Percentiles rank a stretch among this genome's conserved stretches.
Conservation (phyloP, 768 basidiomycete genomes). For the Crepidotus variabilis region DNA sequence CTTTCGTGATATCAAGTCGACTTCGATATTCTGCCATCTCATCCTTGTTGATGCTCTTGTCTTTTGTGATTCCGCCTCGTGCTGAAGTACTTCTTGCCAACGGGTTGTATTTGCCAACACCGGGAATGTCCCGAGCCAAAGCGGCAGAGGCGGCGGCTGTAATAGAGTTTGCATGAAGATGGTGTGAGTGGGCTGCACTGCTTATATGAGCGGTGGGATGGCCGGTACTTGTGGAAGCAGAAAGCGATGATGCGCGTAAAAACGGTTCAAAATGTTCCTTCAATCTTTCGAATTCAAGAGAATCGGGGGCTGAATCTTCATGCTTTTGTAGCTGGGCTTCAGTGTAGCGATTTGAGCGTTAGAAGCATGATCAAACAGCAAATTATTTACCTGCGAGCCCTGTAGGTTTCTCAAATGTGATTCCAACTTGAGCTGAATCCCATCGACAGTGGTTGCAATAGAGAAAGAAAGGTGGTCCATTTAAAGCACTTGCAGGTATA, state of each 20-base stretch:
- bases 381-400: constrained; percentile 77
- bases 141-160: constrained; percentile 89
- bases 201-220: constrained; percentile 41
- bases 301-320: constrained; percentile 82
- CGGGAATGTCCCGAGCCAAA: constrained; percentile 83
- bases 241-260: constrained; percentile 77
- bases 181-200: constrained; percentile 60
- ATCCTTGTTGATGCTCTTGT: constrained; percentile 66
- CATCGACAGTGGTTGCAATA: constrained; percentile 92
- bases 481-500: constrained; percentile 54
- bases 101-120: constrained; percentile 75
- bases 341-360: neutral
- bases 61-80: constrained; percentile 48
- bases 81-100: constrained; percentile 41
- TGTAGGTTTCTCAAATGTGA: constrained; percentile 95
- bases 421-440: constrained; percentile 89
- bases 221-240: constrained; percentile 55
- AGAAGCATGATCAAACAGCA: constrained; percentile 4
- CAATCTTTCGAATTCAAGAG: constrained; percentile 87
- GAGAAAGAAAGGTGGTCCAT: constrained; percentile 87
- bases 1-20: constrained; percentile 59
- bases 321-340: constrained; percentile 87
- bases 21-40: constrained; percentile 77
- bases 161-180: constrained; percentile 74
- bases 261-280: constrained; percentile 98